Conservation (phyloP, 331 rosid species). For the Pyracantha coccinea region DNA sequence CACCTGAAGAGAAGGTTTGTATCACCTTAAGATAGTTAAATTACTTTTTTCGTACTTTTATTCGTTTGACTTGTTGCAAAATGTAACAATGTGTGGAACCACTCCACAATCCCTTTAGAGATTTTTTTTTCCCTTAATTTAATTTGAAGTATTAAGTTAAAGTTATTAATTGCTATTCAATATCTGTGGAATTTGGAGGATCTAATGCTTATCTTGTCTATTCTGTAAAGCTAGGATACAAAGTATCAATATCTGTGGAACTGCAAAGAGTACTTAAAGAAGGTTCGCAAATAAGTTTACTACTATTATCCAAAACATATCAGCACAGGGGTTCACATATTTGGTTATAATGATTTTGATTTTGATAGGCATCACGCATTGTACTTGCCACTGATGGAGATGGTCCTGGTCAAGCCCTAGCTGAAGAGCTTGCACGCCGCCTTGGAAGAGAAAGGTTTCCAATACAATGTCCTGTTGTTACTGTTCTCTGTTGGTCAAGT, state of each 20-base stretch:
- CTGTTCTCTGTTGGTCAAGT: constrained; percentile 5
- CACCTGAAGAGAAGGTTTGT: constrained; percentile 60
- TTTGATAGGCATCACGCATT: constrained; percentile 76
- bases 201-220: constrained; percentile 46
- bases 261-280: constrained; percentile 67
- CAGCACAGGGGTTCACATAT: not conserved
- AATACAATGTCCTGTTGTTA: constrained; percentile 7
- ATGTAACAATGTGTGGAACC: not conserved
- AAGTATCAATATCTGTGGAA: constrained; percentile 96
- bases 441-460: constrained; percentile 84
- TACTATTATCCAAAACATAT: constrained; percentile 4
- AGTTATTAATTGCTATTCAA: not conserved
- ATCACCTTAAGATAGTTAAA: not conserved
- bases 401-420: constrained; percentile 93
- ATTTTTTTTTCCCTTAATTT: not conserved
- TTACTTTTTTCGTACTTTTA: not conserved
- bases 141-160: not conserved
- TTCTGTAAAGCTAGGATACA: constrained; percentile 84
- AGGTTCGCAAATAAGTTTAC: constrained; percentile 37
- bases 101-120: not conserved
- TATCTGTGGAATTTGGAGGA: constrained; percentile 5
- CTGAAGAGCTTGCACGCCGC: constrained; percentile 99
- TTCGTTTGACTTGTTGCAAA: not conserved
- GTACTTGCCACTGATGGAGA: constrained; percentile 97
- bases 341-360: constrained; percentile 12